Evolutionary conservation across 2,329 filamentous ascomycete genomes (phyloP).

Genomic region (Cladorrhinum sp.): DNA sequence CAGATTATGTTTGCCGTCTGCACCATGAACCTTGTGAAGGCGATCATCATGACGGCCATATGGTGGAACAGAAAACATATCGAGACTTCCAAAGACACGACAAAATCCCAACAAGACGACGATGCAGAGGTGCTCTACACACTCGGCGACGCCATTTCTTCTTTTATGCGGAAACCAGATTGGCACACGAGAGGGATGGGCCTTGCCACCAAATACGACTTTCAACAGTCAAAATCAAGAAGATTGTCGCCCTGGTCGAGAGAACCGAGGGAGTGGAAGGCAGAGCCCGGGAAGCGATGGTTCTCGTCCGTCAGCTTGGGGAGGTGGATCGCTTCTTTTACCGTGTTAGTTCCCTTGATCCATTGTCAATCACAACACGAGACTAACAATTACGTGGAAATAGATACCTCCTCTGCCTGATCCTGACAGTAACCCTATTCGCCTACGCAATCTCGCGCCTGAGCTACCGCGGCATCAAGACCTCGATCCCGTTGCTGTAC

Average conservation of each 20-base stretch:
- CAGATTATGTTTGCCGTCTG: slow-evolving; percentile 24
- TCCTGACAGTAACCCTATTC: neutral
- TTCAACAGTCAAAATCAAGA: neutral
- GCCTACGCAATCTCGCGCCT: neutral
- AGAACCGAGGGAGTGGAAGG: neutral
- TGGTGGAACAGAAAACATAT: slow-evolving; percentile 13
- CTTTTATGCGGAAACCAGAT: slow-evolving; percentile 29
- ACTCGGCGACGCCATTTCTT: slow-evolving; percentile 30
- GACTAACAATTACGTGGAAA: no score
- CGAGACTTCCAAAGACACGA: neutral
- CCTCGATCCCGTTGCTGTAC: slow-evolving; percentile 26
- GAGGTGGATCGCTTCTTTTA: neutral
- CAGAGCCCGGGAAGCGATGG: neutral
- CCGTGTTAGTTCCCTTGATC: neutral
- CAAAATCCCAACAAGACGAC: neutral
- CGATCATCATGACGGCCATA: slow-evolving; percentile 21
- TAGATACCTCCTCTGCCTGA: neutral
- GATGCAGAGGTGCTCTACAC: slow-evolving; percentile 23
- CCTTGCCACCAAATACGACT: slow-evolving; percentile 24
- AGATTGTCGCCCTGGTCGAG: neutral
- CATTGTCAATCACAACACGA: no score
- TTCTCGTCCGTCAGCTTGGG: neutral
- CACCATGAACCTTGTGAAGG: slow-evolving; percentile 26
- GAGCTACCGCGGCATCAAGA: neutral
- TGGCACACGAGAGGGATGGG: slow-evolving; percentile 28